Base-by-base conservation (phyloP, 2,329 filamentous ascomycete genomes). In the Pseudocercospora fijiensis region DNA sequence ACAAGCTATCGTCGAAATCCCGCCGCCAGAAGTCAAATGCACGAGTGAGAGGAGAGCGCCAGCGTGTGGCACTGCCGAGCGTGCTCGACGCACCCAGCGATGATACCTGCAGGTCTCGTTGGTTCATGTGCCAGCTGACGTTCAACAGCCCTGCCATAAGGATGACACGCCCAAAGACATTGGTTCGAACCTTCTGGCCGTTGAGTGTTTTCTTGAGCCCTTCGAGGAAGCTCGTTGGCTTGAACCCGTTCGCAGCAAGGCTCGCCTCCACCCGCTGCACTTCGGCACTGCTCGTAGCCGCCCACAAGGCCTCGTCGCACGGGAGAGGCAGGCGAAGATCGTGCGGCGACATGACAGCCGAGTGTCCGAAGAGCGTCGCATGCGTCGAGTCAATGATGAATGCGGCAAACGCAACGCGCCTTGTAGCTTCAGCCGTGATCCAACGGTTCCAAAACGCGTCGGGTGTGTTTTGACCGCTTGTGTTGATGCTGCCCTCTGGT, bases 121-220 rank as follows among this genome's bases (percentile, higher is more conserved):
- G 93, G 74, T 96, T 95, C 90, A 98, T 94, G 76, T 98, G 94
- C 91, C 92, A 98, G 73, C 90, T 95, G 28, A 98, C 92, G 69
- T 92, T 97, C 24, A 98, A 82, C 27, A 99, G 80, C 0, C 95
- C 95, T 1, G 94, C 90, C 92, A 98, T 98, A 58, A 99, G 83
- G 51, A 96, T 92, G 2, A 90, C 95, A 43, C 95, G 88, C 1
- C 94, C 95, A 74, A 98, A 99, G 0, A 92, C 89, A 75, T 97
- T 97, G 2, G 95, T 98, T 58, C 89, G 87, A 4, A 98, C 93
- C 62, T 86, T 87, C 66, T 94, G 87, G n/a, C 88, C 88, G 69
- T 91, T 94, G 18, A 99, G 82, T 0, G 92, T 97, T 68, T 89
- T 87, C 79, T 96, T 97, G 20, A 98, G 83, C 0, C 91, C 93